Evolutionary conservation across 805 yeast species (phyloP).

Genomic region (Lipomyces spencermartinsiae): DNA sequence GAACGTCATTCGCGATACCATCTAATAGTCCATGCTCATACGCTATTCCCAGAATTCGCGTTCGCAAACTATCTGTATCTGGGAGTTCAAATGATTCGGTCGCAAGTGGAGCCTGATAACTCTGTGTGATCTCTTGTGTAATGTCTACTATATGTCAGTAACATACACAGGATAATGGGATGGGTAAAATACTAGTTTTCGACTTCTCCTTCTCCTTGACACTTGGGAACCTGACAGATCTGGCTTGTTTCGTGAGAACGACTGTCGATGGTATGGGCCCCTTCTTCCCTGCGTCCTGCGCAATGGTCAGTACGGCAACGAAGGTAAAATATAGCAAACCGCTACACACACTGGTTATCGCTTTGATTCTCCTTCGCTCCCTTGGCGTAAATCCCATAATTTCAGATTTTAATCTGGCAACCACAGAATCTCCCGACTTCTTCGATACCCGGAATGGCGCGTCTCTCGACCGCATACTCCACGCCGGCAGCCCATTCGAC

Average conservation of each 20-base stretch:
- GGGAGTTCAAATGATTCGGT: slow-evolving; percentile 83
- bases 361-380: slow-evolving; percentile 84
- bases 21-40: slow-evolving; percentile 91
- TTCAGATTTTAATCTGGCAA: slow-evolving; percentile 81
- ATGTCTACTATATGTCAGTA: slow-evolving; percentile 51
- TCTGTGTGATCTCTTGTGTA: slow-evolving; percentile 91
- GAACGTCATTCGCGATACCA: slow-evolving; percentile 72
- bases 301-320: background rate
- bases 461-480: slow-evolving; percentile 59
- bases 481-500: slow-evolving; percentile 50
- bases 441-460: slow-evolving; percentile 52
- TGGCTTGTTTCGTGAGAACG: slow-evolving; percentile 52
- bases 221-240: slow-evolving; percentile 85
- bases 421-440: slow-evolving; percentile 59
- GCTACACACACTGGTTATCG: slow-evolving; percentile 58
- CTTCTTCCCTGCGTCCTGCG: slow-evolving; percentile 75
- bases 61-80: slow-evolving; percentile 69
- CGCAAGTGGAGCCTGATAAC: slow-evolving; percentile 79
- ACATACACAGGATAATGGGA: background rate
- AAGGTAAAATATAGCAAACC: background rate
- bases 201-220: slow-evolving; percentile 49
- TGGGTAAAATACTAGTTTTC: slow-evolving; percentile 25
- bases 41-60: slow-evolving; percentile 78
- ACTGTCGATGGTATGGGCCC: slow-evolving; percentile 52
- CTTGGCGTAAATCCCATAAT: slow-evolving; percentile 83